Conservation (phyloP, 139 green algal species). For the Medakamo hakoo region DNA sequence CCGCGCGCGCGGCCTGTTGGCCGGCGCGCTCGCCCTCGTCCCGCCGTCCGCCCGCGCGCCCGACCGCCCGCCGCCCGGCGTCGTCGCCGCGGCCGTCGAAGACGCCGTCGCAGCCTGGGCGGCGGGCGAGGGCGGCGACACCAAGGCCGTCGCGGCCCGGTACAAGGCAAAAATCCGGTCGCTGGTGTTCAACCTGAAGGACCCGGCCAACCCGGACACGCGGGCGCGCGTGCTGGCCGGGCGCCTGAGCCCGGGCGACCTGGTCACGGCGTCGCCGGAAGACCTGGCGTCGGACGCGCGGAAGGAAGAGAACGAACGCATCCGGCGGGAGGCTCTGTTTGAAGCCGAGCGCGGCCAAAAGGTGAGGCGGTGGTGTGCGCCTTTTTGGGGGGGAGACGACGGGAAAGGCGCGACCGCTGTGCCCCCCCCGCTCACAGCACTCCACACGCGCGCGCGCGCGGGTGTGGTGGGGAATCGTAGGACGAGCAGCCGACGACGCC, state of each 20-base stretch:
- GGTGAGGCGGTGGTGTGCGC: slow-evolving; percentile 6
- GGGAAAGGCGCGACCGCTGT: no score
- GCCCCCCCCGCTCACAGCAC: no score
- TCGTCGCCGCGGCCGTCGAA: slow-evolving; percentile 14
- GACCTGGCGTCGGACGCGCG: slow-evolving; percentile 74
- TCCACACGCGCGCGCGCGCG: no score
- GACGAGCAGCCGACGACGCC: no score
- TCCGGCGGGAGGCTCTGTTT: slow-evolving; percentile 62
- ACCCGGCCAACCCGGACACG: slow-evolving; percentile 69
- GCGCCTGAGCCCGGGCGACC: slow-evolving; percentile 16
- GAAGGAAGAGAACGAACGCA: slow-evolving; percentile 56
- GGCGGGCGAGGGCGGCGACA: slow-evolving; percentile 16
- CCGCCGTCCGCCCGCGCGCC: slow-evolving; percentile 5
- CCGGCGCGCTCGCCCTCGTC: slow-evolving; percentile 18
- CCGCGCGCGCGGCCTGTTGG: slow-evolving; percentile 35
- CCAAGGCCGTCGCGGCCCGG: slow-evolving; percentile 30
- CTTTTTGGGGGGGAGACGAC: no score
- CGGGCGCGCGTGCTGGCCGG: slow-evolving; percentile 30
- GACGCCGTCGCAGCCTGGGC: slow-evolving; percentile 8
- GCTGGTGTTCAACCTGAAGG: slow-evolving; percentile 92
- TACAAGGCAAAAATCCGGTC: slow-evolving; percentile 88
- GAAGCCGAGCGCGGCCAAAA: slow-evolving; percentile 45
- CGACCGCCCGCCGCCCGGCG: neutral
- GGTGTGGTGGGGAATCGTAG: no score
- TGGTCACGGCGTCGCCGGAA: slow-evolving; percentile 69